Conservation (phyloP, 495 filamentous ascomycete species). For the Achaetomiella virescens region DNA sequence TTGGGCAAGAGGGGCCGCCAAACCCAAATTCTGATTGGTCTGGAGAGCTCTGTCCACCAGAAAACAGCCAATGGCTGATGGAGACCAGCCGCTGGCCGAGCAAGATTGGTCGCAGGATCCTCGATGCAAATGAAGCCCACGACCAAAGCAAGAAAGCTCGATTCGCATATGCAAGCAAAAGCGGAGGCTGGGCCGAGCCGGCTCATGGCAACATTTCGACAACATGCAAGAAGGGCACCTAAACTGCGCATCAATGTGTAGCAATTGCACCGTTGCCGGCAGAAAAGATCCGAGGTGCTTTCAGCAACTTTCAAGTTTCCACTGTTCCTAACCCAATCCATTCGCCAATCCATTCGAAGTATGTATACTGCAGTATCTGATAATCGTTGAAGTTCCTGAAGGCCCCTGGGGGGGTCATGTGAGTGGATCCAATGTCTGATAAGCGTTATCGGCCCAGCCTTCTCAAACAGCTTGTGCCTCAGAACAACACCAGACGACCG, state of each 20-base stretch:
- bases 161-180: constrained; percentile 8
- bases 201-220: not conserved
- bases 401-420: no score
- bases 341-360: constrained; percentile 4
- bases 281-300: no score
- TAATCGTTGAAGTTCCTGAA: constrained; percentile 14
- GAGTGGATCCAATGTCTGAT: constrained; percentile 1
- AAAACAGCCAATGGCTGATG: not conserved
- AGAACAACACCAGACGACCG: constrained; percentile 21
- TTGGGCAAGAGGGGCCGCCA: not conserved
- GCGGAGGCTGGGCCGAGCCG: constrained; percentile 4
- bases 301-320: no score
- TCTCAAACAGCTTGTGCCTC: constrained; percentile 32
- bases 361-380: no score
- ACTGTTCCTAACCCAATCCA: not conserved
- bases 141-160: not conserved
- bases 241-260: no score
- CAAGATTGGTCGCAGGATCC: not conserved
- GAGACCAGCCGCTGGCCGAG: not conserved
- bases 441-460: constrained; percentile 11
- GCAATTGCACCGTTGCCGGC: no score
- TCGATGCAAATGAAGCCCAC: not conserved
- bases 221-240: no score
- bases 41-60: not conserved
- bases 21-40: not conserved